Base-by-base conservation (phyloP, 345 rosid genomes). In the Citrus unshiu region DNA sequence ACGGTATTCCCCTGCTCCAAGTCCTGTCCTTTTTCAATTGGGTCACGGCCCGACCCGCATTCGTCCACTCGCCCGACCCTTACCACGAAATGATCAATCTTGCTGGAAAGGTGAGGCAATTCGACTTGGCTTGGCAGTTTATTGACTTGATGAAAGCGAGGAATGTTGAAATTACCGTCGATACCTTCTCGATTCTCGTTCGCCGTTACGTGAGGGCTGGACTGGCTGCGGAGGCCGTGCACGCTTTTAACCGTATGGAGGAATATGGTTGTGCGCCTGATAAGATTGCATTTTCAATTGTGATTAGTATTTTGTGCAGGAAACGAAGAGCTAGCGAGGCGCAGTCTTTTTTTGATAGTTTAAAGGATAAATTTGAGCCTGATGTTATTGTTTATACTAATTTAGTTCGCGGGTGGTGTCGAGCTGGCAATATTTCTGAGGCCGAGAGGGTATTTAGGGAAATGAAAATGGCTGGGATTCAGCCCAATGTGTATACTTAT, bases 131-230 rank as follows among this genome's bases (percentile, higher is more conserved):
- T 73, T 96, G 99, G 99, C 85, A 85, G 54, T 73, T 93, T 9
- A 86, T 96, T 39, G 93, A 90, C 77, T 78, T 79, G 27, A 96
- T 94, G 99, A 91, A 85, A 85, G 75, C 90, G 6, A 87, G 91
- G 75, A 79, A 86, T 75, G 91, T 94, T 0, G 84, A 83, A n/a
- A 79, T 94, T 39, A 79, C 89, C 0, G 63, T 88, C 0, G 87
- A 84, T 22, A 90, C 97, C 1, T 96, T 94, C 85, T 85, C 95
- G 72, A 84, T 89, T 77, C 83, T 96, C 2, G 79, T 96, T 34
- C 88, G 98, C 71, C 97, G 99, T 19, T 96, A 93, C 27, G 94
- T 91, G 78, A 90, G 91, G 84, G 97, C 98, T 21, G 98, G 98
- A 49, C 59, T 96, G 82, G 85, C 94, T 18, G 87, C 88, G 4